Evolutionary conservation across 345 rosid genomes (phyloP).

Genomic region (Pugionium dolabratum): DNA sequence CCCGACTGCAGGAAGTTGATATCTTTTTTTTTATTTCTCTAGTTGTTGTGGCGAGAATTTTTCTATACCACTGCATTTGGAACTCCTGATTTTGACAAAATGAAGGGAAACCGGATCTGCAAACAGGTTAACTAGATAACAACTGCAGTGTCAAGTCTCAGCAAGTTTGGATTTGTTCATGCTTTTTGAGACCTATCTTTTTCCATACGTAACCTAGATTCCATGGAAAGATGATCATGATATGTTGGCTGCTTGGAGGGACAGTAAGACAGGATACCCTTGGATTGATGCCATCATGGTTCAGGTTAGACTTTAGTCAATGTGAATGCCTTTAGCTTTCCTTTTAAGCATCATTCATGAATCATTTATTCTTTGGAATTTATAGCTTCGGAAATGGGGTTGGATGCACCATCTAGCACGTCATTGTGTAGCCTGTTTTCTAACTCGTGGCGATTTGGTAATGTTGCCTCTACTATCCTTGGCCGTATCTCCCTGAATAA

Average conservation of each 20-base stretch:
- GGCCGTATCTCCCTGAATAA: conserved; percentile 19
- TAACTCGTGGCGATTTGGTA: conserved; percentile 97
- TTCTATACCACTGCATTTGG: conserved; percentile 86
- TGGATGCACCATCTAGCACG: conserved; percentile 99
- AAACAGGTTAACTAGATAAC: conserved; percentile 61
- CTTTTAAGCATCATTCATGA: conserved; percentile 19
- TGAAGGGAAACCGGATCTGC: conserved; percentile 81
- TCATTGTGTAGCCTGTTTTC: conserved; percentile 90
- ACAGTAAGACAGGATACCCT: conserved; percentile 87
- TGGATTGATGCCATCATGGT: conserved; percentile 99
- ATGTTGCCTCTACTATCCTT: conserved; percentile 12
- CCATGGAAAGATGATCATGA: conserved; percentile 81
- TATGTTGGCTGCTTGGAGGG: conserved; percentile 86
- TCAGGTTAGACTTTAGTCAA: conserved; percentile 60
- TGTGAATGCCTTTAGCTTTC: neutral
- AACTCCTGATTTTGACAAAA: conserved; percentile 83
- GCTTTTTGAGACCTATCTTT: neutral
- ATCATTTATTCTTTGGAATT: conserved; percentile 7
- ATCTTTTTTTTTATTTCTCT: conserved; percentile 18
- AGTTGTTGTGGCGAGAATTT: conserved; percentile 95
- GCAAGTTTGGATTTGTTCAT: neutral
- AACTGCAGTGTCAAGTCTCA: conserved; percentile 6
- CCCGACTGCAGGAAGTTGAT: conserved; percentile 23
- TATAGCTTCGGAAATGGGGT: conserved; percentile 92
- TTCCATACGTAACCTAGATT: conserved; percentile 48